Conservation (phyloP, 805 yeast species). For the Saccharomycopsis lassenensis region DNA sequence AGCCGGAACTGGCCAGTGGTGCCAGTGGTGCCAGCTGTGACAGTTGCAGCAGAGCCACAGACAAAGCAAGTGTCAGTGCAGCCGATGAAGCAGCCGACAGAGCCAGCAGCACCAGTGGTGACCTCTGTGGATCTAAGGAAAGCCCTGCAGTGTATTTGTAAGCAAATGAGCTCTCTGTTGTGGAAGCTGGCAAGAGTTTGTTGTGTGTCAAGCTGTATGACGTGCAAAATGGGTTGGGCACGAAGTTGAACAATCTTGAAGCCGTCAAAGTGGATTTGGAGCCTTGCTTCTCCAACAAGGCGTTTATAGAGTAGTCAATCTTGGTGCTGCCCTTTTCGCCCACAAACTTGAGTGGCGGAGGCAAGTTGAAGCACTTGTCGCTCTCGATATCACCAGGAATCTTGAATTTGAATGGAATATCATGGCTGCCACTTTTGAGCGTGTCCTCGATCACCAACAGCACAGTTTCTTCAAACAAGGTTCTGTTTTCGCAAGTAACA, state of each 20-base stretch:
- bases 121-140: no score
- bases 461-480: conserved; percentile 3
- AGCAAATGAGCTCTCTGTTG: conserved; percentile 6
- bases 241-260: conserved; percentile 4
- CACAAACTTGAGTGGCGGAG: conserved; percentile 9
- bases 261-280: conserved; percentile 4
- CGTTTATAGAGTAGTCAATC: conserved; percentile 14
- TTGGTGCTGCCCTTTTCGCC: conserved; percentile 8
- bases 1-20: background rate
- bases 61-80: no score
- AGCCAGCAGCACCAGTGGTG: background rate
- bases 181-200: conserved; percentile 4
- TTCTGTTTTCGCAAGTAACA: conserved; percentile 12
- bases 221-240: conserved; percentile 9
- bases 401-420: conserved; percentile 8
- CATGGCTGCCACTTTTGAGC: conserved; percentile 4
- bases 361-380: conserved; percentile 9
- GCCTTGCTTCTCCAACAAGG: conserved; percentile 4
- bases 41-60: no score
- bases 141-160: conserved; percentile 11
- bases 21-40: conserved; percentile 1
- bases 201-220: conserved; percentile 11
- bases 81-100: no score
- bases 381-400: conserved; percentile 5
- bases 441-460: conserved; percentile 1